Evolutionary conservation across 1,139 yeast genomes (phyloP).

Genomic region (Groenewaldozyma sp.): DNA sequence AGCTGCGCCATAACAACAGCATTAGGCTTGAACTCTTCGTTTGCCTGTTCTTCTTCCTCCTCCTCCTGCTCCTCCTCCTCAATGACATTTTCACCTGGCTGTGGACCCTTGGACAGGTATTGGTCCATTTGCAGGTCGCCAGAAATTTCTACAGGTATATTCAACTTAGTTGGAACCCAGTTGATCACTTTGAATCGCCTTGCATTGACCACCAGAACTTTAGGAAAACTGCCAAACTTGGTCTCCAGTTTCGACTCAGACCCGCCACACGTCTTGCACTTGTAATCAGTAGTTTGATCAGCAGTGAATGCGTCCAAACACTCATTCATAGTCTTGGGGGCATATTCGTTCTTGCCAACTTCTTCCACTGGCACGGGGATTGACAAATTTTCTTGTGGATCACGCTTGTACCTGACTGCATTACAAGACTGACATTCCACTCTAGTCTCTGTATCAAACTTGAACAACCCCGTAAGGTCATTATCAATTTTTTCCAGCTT

Average conservation of each 20-base stretch:
- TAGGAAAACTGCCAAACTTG: slow-evolving; percentile 60
- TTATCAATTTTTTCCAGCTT: slow-evolving; percentile 30
- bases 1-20: slow-evolving; percentile 46
- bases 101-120: slow-evolving; percentile 31
- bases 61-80: slow-evolving; percentile 29
- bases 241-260: slow-evolving; percentile 37
- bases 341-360: slow-evolving; percentile 36
- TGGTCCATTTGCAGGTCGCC: slow-evolving; percentile 32
- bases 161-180: slow-evolving; percentile 84
- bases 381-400: slow-evolving; percentile 59
- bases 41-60: slow-evolving; percentile 21
- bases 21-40: slow-evolving; percentile 47
- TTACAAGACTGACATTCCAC: slow-evolving; percentile 55
- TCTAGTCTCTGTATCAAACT: slow-evolving; percentile 57
- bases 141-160: slow-evolving; percentile 62
- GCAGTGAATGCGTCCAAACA: slow-evolving; percentile 40
- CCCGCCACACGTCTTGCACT: slow-evolving; percentile 50
- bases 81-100: slow-evolving; percentile 37
- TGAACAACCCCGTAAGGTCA: slow-evolving; percentile 49
- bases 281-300: slow-evolving; percentile 52
- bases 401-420: slow-evolving; percentile 48
- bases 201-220: slow-evolving; percentile 60
- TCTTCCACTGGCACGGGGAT: slow-evolving; percentile 47
- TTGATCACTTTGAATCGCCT: slow-evolving; percentile 75
- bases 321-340: slow-evolving; percentile 44